These are phyloP conservation scores for Nannochloropsis gaditana DNA, from an alignment of 108 stramenopile species.

Conservation along the genomic window DNA sequence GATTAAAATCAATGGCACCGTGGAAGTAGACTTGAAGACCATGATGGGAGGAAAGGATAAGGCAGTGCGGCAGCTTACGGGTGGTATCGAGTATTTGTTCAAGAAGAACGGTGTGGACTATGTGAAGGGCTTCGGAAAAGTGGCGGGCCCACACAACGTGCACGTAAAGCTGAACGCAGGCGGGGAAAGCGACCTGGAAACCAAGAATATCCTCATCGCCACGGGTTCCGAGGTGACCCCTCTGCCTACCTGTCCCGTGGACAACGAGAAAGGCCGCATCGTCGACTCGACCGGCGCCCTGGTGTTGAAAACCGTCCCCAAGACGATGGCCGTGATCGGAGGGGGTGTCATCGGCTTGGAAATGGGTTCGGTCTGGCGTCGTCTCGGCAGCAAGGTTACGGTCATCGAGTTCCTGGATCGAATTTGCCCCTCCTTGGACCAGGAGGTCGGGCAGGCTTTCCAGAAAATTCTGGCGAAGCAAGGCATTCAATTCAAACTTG, in stretches of 20 bases:
- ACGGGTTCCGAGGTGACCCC: constrained; percentile 97
- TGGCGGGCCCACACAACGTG: constrained; percentile 75
- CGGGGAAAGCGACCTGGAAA: constrained; percentile 63
- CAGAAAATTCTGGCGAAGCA: constrained; percentile 93
- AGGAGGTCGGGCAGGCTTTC: constrained; percentile 90
- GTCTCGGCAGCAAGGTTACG: constrained; percentile 89
- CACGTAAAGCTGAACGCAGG: constrained; percentile 75
- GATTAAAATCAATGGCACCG: constrained; percentile 58
- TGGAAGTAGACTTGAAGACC: constrained; percentile 80
- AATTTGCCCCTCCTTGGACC: constrained; percentile 87
- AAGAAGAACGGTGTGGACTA: constrained; percentile 97
- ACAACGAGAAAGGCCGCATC: constrained; percentile 90
- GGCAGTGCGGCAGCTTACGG: constrained; percentile 89
- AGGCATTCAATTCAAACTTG: constrained; percentile 91
- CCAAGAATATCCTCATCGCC: constrained; percentile 95
- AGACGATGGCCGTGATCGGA: constrained; percentile 88
- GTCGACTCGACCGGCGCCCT: constrained; percentile 97
- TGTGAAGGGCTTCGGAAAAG: constrained; percentile 80
- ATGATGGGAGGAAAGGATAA: constrained; percentile 85
- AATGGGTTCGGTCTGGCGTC: constrained; percentile 98
- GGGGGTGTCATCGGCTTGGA: constrained; percentile 98
- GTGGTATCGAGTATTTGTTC: constrained; percentile 95
- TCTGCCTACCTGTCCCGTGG: constrained; percentile 92
- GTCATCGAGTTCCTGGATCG: constrained; percentile 98
- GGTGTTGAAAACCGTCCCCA: constrained; percentile 76